These are phyloP conservation scores for Crithidia bombi DNA, from an alignment of 208 protist species.

Conservation along the genomic window DNA sequence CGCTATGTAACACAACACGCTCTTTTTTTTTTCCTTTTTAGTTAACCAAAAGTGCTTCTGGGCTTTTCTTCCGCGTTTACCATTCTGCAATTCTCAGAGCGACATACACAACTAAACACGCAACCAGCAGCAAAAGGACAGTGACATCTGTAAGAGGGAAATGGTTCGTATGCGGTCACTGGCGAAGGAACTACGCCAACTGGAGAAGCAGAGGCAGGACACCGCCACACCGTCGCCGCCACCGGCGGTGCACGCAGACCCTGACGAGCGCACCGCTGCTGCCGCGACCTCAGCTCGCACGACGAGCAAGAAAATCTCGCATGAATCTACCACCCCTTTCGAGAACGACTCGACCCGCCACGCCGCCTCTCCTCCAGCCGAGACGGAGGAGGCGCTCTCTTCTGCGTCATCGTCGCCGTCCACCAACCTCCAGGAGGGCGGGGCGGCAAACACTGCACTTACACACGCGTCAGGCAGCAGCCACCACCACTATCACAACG, in stretches of 20 bases:
- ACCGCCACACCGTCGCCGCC: not conserved
- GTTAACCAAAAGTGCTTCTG: not conserved
- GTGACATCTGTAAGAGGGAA: too few species aligned
- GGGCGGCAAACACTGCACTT: not conserved
- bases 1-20: too few species aligned
- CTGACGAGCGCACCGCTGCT: not conserved
- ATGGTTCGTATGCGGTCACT: slow-evolving; percentile 37
- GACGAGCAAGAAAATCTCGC: not conserved
- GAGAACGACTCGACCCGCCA: not conserved
- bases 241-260: not conserved
- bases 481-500: too few species aligned
- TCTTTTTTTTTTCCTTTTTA: slow-evolving; percentile 13
- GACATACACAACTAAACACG: too few species aligned
- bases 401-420: slow-evolving; percentile 16
- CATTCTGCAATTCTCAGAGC: not conserved
- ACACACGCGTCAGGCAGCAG: not conserved
- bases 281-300: not conserved
- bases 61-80: not conserved
- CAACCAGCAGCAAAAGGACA: too few species aligned
- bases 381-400: not conserved
- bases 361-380: not conserved
- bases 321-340: not conserved
- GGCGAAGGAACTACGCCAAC: slow-evolving; percentile 37
- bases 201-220: slow-evolving; percentile 30
- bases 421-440: not conserved